Percentiles rank a stretch among this genome's conserved stretches.
Evolutionary conservation across 1,284 basidiomycete genomes (phyloP).

Genomic region (Athelia sp.): DNA sequence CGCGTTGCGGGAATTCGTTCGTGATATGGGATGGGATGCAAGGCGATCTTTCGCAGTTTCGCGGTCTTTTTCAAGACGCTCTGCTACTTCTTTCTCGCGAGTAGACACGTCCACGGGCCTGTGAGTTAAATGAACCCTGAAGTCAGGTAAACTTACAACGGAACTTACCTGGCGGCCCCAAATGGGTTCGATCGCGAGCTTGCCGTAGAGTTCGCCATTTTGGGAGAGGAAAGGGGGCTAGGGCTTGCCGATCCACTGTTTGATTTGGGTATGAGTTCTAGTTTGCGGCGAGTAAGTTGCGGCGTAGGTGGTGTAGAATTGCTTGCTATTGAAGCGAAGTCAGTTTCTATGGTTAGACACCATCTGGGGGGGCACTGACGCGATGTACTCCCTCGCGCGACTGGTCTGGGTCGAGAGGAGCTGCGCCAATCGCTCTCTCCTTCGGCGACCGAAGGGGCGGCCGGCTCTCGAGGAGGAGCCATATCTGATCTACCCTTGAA

Average conservation of each 20-base stretch:
- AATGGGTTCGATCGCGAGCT: slow-evolving; percentile 70
- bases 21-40: slow-evolving; percentile 51
- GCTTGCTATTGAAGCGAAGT: slow-evolving; percentile 38
- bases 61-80: slow-evolving; percentile 65
- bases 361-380: slow-evolving; percentile 38
- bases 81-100: slow-evolving; percentile 71
- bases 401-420: slow-evolving; percentile 32
- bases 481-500: slow-evolving; percentile 46
- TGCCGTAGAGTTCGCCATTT: slow-evolving; percentile 46
- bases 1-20: slow-evolving; percentile 61
- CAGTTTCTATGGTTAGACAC: slow-evolving; percentile 4
- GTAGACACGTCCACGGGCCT: slow-evolving; percentile 84
- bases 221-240: slow-evolving; percentile 73
- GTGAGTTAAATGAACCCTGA: slow-evolving; percentile 7
- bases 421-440: slow-evolving; percentile 66
- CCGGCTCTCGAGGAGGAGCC: slow-evolving; percentile 39
- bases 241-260: slow-evolving; percentile 54
- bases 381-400: slow-evolving; percentile 47
- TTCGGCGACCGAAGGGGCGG: slow-evolving; percentile 18
- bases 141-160: neutral
- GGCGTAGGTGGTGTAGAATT: slow-evolving; percentile 78
- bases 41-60: slow-evolving; percentile 50
- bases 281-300: slow-evolving; percentile 69
- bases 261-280: slow-evolving; percentile 80
- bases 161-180: slow-evolving; percentile 72